Base-by-base conservation (phyloP, 1,284 basidiomycete genomes). In the Cystobasidium slooffiae region DNA sequence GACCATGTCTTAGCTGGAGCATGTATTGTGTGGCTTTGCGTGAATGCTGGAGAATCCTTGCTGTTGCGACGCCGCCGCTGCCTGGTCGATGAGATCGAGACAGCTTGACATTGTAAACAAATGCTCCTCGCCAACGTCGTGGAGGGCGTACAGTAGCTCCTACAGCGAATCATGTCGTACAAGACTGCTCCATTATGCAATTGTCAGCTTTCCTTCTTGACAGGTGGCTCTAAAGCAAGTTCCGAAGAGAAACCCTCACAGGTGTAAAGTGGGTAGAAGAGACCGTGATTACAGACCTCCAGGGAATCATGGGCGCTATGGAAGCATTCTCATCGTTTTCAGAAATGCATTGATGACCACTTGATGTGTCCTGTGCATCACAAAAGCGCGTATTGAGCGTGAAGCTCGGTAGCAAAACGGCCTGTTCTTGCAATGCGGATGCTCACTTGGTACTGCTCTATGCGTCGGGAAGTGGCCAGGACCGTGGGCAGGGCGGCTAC, bases 341-440 rank as follows among this genome's bases (percentile, higher is more conserved):
- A 31, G 31, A 31, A 31, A 5, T 31, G 31, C 31, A 31, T 31
- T 31, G 1, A 5, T 39, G 39, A 59, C 5, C 18, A n/a, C 31
- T 59, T 5, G 18, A n/a, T 10, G 1, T 16, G 56, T 41, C 4
- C 39, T 41, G 39, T 31, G 31, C n/a, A 18, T 14, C 14, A 59
- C 56, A 59, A 59, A 41, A 59, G 56, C 56, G 56, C 56, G 56
- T 43, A 41, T 24, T n/a, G 14, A 59, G 56, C 10, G 18, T 31
- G 56, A 39, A 41, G 62, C 62, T 49, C 22, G 62, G 41, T 31
- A 44, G 44, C 62, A 64, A 64, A 64, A 52, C 62, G 62, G 62
- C 62, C 62, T 49, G 44, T 41, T 41, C 62, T 44, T 64, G 37
- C 47, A 4, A 16, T 22, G 37, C 39, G 22, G 16, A 46, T 47